phyloP scores from a whole-genome alignment of 2,329 filamentous ascomycete species.

The Curvularia spicifera region DNA sequence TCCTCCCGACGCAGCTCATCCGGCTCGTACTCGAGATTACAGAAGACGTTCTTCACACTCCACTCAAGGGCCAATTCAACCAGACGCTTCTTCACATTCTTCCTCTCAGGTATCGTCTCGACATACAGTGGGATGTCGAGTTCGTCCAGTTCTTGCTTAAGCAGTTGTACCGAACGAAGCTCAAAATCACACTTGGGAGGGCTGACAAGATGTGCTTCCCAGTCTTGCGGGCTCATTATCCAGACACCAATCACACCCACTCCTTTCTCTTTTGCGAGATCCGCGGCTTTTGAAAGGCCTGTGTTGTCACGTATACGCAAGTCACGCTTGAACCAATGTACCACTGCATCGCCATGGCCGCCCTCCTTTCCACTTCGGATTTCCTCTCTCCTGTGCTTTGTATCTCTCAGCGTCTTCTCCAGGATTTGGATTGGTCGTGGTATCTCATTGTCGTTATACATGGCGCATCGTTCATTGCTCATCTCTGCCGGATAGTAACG shows the following conservation, averaged over 20 bases:
- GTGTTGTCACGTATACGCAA: constrained; percentile 77
- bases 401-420: constrained; percentile 66
- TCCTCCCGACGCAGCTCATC: constrained; percentile 84
- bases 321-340: constrained; percentile 93
- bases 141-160: constrained; percentile 70
- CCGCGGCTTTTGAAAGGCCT: constrained; percentile 69
- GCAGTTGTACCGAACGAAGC: constrained; percentile 69
- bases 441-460: constrained; percentile 74
- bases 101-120: constrained; percentile 72
- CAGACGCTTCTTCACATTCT: constrained; percentile 65
- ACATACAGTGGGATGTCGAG: constrained; percentile 80
- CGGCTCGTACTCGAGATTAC: constrained; percentile 90
- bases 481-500: constrained; percentile 88
- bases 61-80: constrained; percentile 71
- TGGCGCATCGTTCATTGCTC: constrained; percentile 75
- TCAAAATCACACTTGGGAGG: constrained; percentile 80
- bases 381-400: constrained; percentile 59
- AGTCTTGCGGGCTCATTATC: constrained; percentile 82
- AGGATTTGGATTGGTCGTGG: constrained; percentile 76
- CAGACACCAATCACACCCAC: constrained; percentile 79
- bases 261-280: constrained; percentile 69
- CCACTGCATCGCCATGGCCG: constrained; percentile 65
- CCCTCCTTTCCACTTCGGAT: constrained; percentile 44
- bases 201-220: constrained; percentile 77
- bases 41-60: constrained; percentile 76